These are phyloP conservation scores for Tulasnella sp. DNA, from an alignment of 768 basidiomycete species.

Conservation along the genomic window DNA sequence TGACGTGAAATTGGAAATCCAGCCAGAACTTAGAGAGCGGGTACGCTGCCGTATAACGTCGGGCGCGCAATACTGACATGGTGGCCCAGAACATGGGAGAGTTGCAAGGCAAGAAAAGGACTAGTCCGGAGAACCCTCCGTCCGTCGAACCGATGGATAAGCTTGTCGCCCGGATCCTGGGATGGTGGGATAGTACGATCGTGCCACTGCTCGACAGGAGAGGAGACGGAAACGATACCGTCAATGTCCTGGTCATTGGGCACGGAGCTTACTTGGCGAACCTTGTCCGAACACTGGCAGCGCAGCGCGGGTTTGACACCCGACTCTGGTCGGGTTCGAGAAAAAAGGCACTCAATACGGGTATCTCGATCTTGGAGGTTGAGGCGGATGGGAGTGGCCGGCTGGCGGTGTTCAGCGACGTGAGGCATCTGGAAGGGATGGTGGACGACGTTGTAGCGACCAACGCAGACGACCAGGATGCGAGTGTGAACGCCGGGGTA, in stretches of 20 bases:
- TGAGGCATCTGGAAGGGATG: slow-evolving; percentile 1
- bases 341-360: background rate
- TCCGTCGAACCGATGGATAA: background rate
- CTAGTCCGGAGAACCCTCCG: background rate
- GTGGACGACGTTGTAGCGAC: background rate
- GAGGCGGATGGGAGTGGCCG: background rate
- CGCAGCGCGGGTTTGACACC: background rate
- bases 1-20: background rate
- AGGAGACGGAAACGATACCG: background rate
- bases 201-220: no score
- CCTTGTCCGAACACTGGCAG: slow-evolving; percentile 2
- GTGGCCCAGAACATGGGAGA: background rate
- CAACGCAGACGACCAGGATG: slow-evolving; percentile 5
- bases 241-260: slow-evolving; percentile 10
- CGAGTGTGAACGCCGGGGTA: background rate
- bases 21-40: background rate
- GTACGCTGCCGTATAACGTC: background rate
- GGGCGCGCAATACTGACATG: background rate
- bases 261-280: slow-evolving; percentile 13
- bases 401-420: background rate
- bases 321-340: background rate
- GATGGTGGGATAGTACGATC: slow-evolving; percentile 8
- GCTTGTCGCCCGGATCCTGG: slow-evolving; percentile 4
- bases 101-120: slow-evolving; percentile 8
- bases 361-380: background rate